Evolutionary conservation across 2,329 filamentous ascomycete species (phyloP), one percentile per base, ranked within the genome.

Genomic region (Xylaria sp.): DNA sequence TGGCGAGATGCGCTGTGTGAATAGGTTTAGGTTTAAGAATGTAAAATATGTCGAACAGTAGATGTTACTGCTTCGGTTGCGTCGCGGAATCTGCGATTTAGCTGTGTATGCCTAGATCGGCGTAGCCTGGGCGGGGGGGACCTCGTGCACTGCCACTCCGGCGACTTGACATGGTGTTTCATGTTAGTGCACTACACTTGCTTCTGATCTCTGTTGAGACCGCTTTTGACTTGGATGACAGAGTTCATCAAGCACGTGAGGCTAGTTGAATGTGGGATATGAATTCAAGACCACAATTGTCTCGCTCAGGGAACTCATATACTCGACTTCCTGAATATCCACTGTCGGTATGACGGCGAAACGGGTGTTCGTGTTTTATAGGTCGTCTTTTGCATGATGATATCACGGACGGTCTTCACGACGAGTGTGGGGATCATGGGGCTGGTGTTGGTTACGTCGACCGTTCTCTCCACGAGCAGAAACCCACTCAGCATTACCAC

Each of bases 401-500:
- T 54, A 48, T 69, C 40, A 68, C 36, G 62, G n/a, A 63, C 51
- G 74, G 65, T 70, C 68, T 23, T 72, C 69, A 4, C 76, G 79
- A 31, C 83, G 84, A 74, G 85, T 83, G 65, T 83, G 81, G 10
- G 80, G 76, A 58, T 83, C 83, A 54, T 80, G 81, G 65, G 80
- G 82, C 44, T 80, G 80, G 81, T 80, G 80, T 53, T 79, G 78
- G 67, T 79, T 76, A 10, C 75, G 76, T 63, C 77, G 80, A 26
- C 79, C 80, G 71, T 81, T 81, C 74, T 85, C 82, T 66, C 84
- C 81, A 66, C 81, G 77, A 4, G 85, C 83, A 61, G 83, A 81
- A 63, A 84, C 72, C 83, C 85, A 87, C 74, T 87, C 85, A 17
- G 84, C 77, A 48, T 84, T 83, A 54, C 84, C 84, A 57, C 80